Percentiles rank a stretch among this genome's conserved stretches.
phyloP scores from a whole-genome alignment of 179 eudicot genomes.

The Spinacia oleracea region DNA sequence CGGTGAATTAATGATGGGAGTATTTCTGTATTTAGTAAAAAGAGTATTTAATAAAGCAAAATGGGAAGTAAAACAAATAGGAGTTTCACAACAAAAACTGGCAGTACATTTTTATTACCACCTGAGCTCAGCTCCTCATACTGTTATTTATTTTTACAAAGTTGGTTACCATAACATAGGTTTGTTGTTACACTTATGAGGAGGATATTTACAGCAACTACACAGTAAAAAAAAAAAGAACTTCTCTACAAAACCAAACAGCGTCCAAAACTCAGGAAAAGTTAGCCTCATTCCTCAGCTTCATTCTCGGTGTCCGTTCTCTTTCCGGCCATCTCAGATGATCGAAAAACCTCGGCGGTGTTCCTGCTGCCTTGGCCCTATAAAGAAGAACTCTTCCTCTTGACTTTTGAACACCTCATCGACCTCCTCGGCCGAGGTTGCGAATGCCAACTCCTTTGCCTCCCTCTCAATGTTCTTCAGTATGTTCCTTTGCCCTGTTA shows the following conservation, averaged over 20 bases:
- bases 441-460: slow-evolving; percentile 66
- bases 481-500: slow-evolving; percentile 49
- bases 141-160: slow-evolving; percentile 26
- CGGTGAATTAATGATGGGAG: too few relatives aligned
- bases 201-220: slow-evolving; percentile 22
- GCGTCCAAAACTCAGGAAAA: slow-evolving; percentile 6
- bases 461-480: slow-evolving; percentile 55
- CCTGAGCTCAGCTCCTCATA: slow-evolving; percentile 12
- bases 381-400: slow-evolving; percentile 52
- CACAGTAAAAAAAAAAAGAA: background rate
- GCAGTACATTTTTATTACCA: slow-evolving; percentile 17
- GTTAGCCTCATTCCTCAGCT: background rate
- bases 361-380: slow-evolving; percentile 43
- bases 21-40: too few relatives aligned
- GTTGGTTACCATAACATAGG: background rate
- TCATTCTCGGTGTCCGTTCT: background rate
- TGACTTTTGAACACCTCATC: slow-evolving; percentile 46
- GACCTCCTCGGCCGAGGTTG: slow-evolving; percentile 46
- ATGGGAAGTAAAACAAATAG: background rate
- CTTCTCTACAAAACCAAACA: slow-evolving; percentile 16
- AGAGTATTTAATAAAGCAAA: background rate
- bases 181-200: background rate
- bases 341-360: slow-evolving; percentile 26
- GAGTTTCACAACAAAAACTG: slow-evolving; percentile 22
- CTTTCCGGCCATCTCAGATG: slow-evolving; percentile 17